A percentile compares a stretch with the other conserved stretches of the same genome.
Conservation (phyloP, 352 stramenopile genomes). For the Phytophthora litchii region DNA sequence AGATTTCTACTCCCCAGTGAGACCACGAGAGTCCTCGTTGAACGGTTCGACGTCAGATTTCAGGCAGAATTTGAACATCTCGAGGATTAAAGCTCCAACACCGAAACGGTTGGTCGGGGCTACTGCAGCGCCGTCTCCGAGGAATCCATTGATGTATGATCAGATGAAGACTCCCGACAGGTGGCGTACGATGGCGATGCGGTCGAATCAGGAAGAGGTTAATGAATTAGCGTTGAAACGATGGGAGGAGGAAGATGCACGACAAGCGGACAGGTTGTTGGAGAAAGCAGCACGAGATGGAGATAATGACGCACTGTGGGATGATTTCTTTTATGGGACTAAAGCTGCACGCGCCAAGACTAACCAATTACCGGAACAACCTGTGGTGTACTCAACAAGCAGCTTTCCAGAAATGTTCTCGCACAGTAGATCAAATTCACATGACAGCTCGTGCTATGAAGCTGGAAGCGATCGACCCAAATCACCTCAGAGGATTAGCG, state of each 20-base stretch:
- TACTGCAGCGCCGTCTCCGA: slow-evolving; percentile 6
- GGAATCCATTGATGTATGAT: slow-evolving; percentile 17
- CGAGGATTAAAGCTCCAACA: slow-evolving; percentile 28
- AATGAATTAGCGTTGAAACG: slow-evolving; percentile 23
- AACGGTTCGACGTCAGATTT: slow-evolving; percentile 21
- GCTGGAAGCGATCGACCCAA: slow-evolving; percentile 2
- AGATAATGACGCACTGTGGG: slow-evolving; percentile 40
- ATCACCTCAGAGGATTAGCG: slow-evolving; percentile 1
- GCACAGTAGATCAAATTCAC: slow-evolving; percentile 10
- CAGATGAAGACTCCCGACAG: slow-evolving; percentile 41
- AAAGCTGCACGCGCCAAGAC: slow-evolving; percentile 26
- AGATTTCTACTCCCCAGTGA: slow-evolving; percentile 46
- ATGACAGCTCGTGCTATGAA: slow-evolving; percentile 21
- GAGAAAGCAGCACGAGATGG: slow-evolving; percentile 33
- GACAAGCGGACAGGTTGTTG: slow-evolving; percentile 34
- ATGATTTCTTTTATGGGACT: slow-evolving; percentile 43
- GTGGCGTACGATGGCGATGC: slow-evolving; percentile 38
- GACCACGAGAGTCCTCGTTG: slow-evolving; percentile 22
- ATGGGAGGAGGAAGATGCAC: slow-evolving; percentile 31
- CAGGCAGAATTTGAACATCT: slow-evolving; percentile 26
- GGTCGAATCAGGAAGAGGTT: slow-evolving; percentile 30
- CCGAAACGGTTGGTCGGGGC: slow-evolving; percentile 7
- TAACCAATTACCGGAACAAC: slow-evolving; percentile 23
- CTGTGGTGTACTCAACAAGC: slow-evolving; percentile 29
- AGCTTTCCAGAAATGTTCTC: slow-evolving; percentile 33